Evolutionary conservation across 306 rosid genomes (phyloP).

Genomic region (Trifolium subterraneum): DNA sequence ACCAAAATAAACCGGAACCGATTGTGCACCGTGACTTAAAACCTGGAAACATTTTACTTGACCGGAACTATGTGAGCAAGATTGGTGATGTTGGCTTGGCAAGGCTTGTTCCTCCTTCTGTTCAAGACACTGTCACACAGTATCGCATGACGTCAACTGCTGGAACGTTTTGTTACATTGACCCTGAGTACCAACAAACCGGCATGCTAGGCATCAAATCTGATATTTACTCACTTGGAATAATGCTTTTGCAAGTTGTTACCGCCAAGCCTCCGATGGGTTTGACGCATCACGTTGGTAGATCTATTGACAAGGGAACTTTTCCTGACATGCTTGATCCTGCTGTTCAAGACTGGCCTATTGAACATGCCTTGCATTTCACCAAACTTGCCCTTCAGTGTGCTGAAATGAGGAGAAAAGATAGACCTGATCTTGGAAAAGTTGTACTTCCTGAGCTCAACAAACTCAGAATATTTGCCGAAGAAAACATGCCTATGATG

Average conservation of each 20-base stretch:
- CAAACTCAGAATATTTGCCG: conserved; percentile 65
- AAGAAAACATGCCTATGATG: conserved; percentile 52
- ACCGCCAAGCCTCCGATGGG: conserved; percentile 93
- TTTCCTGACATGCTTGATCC: conserved; percentile 80
- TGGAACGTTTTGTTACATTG: conserved; percentile 93
- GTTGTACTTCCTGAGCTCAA: conserved; percentile 76
- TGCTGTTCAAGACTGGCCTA: conserved; percentile 78
- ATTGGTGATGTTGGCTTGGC: conserved; percentile 97
- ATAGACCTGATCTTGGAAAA: conserved; percentile 87
- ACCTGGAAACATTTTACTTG: conserved; percentile 87
- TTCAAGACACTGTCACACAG: conserved; percentile 77
- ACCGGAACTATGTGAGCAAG: conserved; percentile 88
- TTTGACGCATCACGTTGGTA: conserved; percentile 70
- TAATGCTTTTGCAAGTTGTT: conserved; percentile 80
- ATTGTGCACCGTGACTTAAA: conserved; percentile 91
- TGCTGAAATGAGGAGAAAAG: conserved; percentile 86
- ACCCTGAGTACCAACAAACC: conserved; percentile 94
- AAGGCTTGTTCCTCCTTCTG: conserved; percentile 91
- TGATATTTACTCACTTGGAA: conserved; percentile 89
- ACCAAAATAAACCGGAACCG: conserved; percentile 87
- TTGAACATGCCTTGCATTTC: conserved; percentile 60
- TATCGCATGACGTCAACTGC: conserved; percentile 91
- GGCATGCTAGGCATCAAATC: conserved; percentile 93
- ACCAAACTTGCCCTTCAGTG: conserved; percentile 79
- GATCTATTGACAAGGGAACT: conserved; percentile 70